These are phyloP conservation scores for Vitis hybrid DNA, from an alignment of 177 flowering plant species.

Conservation along the genomic window DNA sequence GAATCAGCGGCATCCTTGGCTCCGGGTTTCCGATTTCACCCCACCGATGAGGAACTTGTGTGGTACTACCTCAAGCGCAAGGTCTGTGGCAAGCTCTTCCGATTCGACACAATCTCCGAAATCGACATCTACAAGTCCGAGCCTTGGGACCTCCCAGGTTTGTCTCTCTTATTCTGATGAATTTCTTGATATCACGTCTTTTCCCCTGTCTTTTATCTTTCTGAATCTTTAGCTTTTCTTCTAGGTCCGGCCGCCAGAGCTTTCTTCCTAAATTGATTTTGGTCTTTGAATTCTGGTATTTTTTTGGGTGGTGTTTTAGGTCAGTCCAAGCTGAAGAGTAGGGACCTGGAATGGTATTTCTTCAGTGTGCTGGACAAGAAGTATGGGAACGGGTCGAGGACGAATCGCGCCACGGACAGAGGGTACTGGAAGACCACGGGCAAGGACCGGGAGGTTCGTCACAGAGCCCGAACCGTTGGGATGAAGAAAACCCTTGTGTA, in stretches of 20 bases:
- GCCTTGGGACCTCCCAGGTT: slow-evolving; percentile 68
- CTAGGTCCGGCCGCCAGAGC: background rate
- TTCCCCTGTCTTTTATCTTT: background rate
- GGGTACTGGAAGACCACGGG: slow-evolving; percentile 59
- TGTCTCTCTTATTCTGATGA: background rate
- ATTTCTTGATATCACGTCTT: background rate
- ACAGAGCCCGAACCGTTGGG: slow-evolving; percentile 27
- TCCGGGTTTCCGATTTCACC: slow-evolving; percentile 64
- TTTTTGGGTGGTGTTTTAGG: slow-evolving; percentile 16
- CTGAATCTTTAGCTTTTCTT: background rate
- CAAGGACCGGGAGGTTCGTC: slow-evolving; percentile 35
- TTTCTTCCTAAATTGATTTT: background rate
- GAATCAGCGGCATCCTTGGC: slow-evolving; percentile 32
- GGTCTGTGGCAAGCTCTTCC: slow-evolving; percentile 38
- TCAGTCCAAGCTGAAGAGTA: slow-evolving; percentile 38
- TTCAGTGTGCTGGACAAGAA: slow-evolving; percentile 47
- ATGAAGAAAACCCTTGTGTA: slow-evolving; percentile 58
- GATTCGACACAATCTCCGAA: slow-evolving; percentile 44
- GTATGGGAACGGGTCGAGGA: slow-evolving; percentile 45
- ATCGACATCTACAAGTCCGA: slow-evolving; percentile 55
- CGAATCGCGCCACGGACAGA: slow-evolving; percentile 46
- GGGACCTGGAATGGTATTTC: slow-evolving; percentile 56
- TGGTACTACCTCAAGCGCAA: slow-evolving; percentile 51
- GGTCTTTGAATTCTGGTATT: background rate
- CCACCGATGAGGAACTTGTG: slow-evolving; percentile 63